A percentile compares a stretch with the other conserved stretches of the same genome.
Conservation (phyloP, 805 yeast species). For the Candida gorgasii region DNA sequence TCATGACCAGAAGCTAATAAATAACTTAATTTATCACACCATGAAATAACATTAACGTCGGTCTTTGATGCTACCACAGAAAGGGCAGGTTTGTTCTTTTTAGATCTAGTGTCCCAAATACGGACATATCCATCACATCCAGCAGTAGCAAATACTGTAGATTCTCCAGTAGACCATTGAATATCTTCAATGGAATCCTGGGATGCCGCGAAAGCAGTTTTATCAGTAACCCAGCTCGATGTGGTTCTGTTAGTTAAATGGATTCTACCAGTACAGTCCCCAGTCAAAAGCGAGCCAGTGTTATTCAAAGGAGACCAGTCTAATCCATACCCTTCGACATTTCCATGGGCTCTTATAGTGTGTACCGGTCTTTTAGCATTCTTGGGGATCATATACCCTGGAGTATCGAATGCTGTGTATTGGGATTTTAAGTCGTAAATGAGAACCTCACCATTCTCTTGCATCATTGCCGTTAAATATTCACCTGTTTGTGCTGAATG, state of each 20-base stretch:
- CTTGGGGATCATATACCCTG: slow-evolving; percentile 83
- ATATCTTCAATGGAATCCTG: slow-evolving; percentile 89
- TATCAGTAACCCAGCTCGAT: slow-evolving; percentile 82
- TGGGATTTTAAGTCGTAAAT: slow-evolving; percentile 83
- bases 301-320: slow-evolving; percentile 92
- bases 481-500: slow-evolving; percentile 73
- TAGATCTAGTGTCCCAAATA: slow-evolving; percentile 96
- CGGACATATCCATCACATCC: slow-evolving; percentile 90
- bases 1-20: slow-evolving; percentile 95
- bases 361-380: slow-evolving; percentile 75
- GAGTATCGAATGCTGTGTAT: slow-evolving; percentile 78
- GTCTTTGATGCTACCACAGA: slow-evolving; percentile 75
- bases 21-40: slow-evolving; percentile 88
- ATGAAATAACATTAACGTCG: slow-evolving; percentile 93
- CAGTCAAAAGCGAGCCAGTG: slow-evolving; percentile 81
- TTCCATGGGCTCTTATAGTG: slow-evolving; percentile 82
- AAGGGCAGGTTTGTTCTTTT: slow-evolving; percentile 87
- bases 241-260: slow-evolving; percentile 76
- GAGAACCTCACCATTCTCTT: slow-evolving; percentile 86
- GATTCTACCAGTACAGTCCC: slow-evolving; percentile 85
- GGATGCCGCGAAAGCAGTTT: slow-evolving; percentile 69
- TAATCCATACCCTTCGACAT: slow-evolving; percentile 95
- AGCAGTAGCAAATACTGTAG: slow-evolving; percentile 92
- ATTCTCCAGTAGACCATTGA: slow-evolving; percentile 93
- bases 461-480: slow-evolving; percentile 82